Conservation (phyloP, 768 basidiomycete species). For the Termitomyces sp. region DNA sequence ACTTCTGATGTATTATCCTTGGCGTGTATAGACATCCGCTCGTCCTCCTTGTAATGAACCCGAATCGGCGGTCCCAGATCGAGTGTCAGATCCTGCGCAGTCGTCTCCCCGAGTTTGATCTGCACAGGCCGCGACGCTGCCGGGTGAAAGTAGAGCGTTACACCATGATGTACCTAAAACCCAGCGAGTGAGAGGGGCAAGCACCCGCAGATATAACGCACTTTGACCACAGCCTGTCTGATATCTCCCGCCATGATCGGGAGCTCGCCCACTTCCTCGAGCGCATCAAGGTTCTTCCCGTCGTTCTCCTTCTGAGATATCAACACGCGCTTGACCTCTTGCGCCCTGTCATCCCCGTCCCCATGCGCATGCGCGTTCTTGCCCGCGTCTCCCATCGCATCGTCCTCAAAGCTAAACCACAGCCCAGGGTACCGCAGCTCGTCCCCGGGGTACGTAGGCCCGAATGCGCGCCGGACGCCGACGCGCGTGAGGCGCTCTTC, state of each 20-base stretch:
- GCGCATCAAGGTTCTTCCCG: constrained; percentile 52
- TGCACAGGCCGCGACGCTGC: constrained; percentile 44
- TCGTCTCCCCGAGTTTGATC: constrained; percentile 68
- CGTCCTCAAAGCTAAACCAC: constrained; percentile 82
- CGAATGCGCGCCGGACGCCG: constrained; percentile 67
- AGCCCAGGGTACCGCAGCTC: constrained; percentile 78
- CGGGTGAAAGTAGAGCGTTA: constrained; percentile 65
- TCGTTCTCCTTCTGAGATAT: constrained; percentile 63
- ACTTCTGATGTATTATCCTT: constrained; percentile 38
- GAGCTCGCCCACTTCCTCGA: constrained; percentile 67
- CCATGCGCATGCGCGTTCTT: constrained; percentile 26
- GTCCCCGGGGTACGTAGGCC: constrained; percentile 76
- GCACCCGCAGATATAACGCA: constrained; percentile 16
- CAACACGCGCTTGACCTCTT: constrained; percentile 73
- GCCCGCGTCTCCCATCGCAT: constrained; percentile 44
- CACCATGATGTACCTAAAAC: constrained; percentile 67
- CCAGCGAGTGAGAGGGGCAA: too few species aligned
- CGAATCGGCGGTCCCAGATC: constrained; percentile 77
- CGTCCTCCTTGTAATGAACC: constrained; percentile 84
- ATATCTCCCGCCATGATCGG: constrained; percentile 70
- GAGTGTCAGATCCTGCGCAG: constrained; percentile 72
- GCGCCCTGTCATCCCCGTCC: constrained; percentile 56
- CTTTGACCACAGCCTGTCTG: constrained; percentile 62
- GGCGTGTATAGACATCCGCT: constrained; percentile 80
- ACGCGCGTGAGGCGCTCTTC: constrained; percentile 58